phyloP scores from a whole-genome alignment of 2,329 filamentous ascomycete species.

The Sporothrix mexicana region DNA sequence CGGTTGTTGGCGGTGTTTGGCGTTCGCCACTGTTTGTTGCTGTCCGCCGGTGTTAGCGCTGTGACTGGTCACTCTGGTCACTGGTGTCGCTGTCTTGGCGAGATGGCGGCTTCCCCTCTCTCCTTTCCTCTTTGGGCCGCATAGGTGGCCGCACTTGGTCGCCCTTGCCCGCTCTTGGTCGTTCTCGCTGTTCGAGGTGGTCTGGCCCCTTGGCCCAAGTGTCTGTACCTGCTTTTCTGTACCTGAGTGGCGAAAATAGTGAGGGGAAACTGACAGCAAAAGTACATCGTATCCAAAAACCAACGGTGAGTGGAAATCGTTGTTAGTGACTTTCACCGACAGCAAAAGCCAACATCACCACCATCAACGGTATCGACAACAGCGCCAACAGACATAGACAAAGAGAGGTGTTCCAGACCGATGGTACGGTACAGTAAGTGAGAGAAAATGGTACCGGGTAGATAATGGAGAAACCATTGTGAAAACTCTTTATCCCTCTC shows the following conservation, averaged over 20 bases:
- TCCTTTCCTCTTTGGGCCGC: not conserved
- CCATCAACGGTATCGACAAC: not conserved
- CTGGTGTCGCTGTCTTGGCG: not conserved
- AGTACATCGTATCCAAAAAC: not conserved
- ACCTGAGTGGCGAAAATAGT: constrained; percentile 21
- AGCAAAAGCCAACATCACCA: not conserved
- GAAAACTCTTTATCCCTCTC: no score
- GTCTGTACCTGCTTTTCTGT: constrained; percentile 28
- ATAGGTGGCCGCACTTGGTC: not conserved
- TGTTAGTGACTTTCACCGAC: no score
- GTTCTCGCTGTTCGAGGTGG: not conserved
- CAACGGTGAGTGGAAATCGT: not conserved
- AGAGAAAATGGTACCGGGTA: not conserved
- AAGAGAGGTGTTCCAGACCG: not conserved
- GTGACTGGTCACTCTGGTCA: not conserved
- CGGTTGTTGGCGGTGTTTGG: not conserved
- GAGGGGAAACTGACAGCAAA: not conserved
- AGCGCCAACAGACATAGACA: not conserved
- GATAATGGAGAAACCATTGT: not conserved
- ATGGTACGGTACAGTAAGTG: not conserved
- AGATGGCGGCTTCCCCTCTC: not conserved
- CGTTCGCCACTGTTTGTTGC: not conserved
- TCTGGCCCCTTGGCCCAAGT: constrained; percentile 5
- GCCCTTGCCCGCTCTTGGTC: no score
- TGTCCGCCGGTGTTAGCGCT: not conserved